Conservation (phyloP, 768 basidiomycete species). For the Omphalotus guepiniiformis region DNA sequence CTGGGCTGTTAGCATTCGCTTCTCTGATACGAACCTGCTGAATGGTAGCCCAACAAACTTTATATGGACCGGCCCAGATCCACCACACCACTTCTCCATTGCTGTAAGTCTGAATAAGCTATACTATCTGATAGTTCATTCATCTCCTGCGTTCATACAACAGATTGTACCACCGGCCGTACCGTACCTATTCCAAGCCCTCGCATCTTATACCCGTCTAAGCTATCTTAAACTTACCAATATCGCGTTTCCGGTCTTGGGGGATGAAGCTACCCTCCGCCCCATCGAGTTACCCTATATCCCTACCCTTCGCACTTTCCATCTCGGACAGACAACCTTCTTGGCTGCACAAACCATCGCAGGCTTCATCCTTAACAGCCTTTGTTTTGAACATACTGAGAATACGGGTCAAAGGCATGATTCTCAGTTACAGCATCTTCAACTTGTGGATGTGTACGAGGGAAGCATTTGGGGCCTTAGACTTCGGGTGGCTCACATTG, state of each 20-base stretch:
- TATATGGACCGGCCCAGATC: slow-evolving; percentile 58
- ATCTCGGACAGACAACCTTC: slow-evolving; percentile 9
- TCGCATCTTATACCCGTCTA: slow-evolving; percentile 32
- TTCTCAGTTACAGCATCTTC: neutral
- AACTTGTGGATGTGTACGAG: slow-evolving; percentile 40
- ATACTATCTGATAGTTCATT: neutral
- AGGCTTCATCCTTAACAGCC: slow-evolving; percentile 1
- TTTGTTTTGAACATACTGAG: neutral
- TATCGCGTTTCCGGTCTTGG: slow-evolving; percentile 20
- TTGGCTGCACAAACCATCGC: slow-evolving; percentile 7
- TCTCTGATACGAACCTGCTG: neutral
- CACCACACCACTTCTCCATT: slow-evolving; percentile 58
- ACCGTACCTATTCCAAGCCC: slow-evolving; percentile 19
- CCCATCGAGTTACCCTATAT: slow-evolving; percentile 5
- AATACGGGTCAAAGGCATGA: neutral
- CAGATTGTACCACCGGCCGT: slow-evolving; percentile 23
- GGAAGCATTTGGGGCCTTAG: slow-evolving; percentile 43
- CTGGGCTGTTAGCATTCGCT: neutral
- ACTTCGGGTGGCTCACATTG: slow-evolving; percentile 5
- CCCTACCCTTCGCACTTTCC: slow-evolving; percentile 6
- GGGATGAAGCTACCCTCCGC: neutral
- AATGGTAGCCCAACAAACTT: slow-evolving; percentile 39
- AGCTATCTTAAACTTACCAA: slow-evolving; percentile 38
- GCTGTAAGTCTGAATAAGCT: slow-evolving; percentile 37
- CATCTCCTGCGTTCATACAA: neutral